phyloP scores from a whole-genome alignment of 2,329 filamentous ascomycete genomes.

The Xylaria polymorpha region DNA sequence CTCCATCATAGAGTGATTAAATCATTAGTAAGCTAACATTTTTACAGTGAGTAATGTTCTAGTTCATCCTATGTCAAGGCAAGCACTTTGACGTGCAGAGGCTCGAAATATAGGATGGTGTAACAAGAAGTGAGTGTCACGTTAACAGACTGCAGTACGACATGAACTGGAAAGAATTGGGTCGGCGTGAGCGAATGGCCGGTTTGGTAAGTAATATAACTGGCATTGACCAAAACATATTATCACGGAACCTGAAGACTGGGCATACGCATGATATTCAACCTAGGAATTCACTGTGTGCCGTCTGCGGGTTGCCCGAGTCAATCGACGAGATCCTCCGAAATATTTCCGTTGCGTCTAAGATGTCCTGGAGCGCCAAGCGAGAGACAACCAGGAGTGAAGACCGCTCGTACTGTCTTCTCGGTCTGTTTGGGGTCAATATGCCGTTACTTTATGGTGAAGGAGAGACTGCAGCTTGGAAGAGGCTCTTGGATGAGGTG shows the following conservation, averaged over 20 bases:
- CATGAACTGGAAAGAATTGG: conserved; percentile 22
- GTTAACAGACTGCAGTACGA: conserved; percentile 4
- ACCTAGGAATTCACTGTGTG: conserved; percentile 13
- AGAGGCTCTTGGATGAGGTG: conserved; percentile 20
- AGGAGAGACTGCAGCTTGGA: conserved; percentile 9
- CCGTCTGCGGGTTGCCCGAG: conserved; percentile 8
- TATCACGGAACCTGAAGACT: conserved; percentile 2
- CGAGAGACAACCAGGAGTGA: conserved; percentile 21
- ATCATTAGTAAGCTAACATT: not conserved
- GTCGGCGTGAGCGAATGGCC: conserved; percentile 5
- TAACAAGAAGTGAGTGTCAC: not conserved
- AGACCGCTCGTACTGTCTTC: conserved; percentile 24
- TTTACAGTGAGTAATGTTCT: not conserved
- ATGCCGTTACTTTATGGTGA: conserved; percentile 28
- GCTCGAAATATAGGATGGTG: not conserved
- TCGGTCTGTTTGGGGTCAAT: conserved; percentile 26
- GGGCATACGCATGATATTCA: conserved; percentile 4
- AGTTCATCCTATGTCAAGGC: not conserved
- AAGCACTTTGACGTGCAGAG: not conserved
- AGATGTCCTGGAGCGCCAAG: conserved; percentile 22
- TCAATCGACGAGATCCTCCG: conserved; percentile 17
- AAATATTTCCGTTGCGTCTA: conserved; percentile 12
- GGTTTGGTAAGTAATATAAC: conserved; percentile 14
- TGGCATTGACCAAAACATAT: conserved; percentile 19
- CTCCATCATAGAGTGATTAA: not conserved